phyloP scores from a whole-genome alignment of 306 rosid species.

The Vigna nakashimae region DNA sequence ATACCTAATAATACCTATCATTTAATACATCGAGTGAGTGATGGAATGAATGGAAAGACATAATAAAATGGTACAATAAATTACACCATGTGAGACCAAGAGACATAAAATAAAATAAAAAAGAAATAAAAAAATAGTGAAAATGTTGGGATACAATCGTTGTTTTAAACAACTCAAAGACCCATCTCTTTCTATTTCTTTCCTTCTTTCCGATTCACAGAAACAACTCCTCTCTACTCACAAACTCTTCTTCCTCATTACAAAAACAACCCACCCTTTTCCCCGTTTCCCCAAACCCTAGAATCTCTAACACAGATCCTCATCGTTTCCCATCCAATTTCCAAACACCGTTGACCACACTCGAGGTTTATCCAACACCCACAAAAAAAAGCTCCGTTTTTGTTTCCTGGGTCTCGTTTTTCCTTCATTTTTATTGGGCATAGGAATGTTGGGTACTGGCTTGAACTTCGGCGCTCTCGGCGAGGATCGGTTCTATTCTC shows the following conservation, averaged over 20 bases:
- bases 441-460: conserved; percentile 72
- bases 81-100: neutral
- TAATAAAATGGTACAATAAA: neutral
- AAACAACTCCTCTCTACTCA: conserved; percentile 5
- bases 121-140: neutral
- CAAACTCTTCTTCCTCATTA: conserved; percentile 8
- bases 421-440: neutral
- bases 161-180: conserved; percentile 35
- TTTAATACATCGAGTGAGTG: neutral
- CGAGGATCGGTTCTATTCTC: conserved; percentile 70
- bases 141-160: neutral
- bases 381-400: conserved; percentile 23
- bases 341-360: conserved; percentile 55
- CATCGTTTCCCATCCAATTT: conserved; percentile 25
- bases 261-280: neutral
- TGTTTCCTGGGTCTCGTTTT: neutral
- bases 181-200: conserved; percentile 11
- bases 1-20: no score
- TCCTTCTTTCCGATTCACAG: conserved; percentile 41
- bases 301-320: conserved; percentile 36
- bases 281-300: conserved; percentile 19
- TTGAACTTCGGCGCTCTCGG: conserved; percentile 67
- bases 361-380: conserved; percentile 37
- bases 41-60: neutral
- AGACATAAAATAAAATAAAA: no score